Evolutionary conservation across 2,329 filamentous ascomycete genomes (phyloP).

Genomic region (Ophiosphaerella herpotricha): DNA sequence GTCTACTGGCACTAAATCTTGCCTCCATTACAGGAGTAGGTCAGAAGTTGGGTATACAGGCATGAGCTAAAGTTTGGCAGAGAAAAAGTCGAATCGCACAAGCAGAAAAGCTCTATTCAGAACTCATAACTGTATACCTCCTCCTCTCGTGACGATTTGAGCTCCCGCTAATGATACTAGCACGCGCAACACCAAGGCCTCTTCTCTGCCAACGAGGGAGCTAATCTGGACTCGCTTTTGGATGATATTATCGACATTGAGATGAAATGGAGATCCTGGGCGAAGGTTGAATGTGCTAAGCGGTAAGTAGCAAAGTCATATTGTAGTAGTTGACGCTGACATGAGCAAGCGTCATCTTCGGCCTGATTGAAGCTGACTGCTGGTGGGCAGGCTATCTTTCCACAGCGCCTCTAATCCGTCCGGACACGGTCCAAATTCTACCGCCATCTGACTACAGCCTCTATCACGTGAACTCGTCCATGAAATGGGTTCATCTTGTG

Average conservation of each 20-base stretch:
- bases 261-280: constrained; percentile 58
- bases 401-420: constrained; percentile 52
- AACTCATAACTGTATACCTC: constrained; percentile 50
- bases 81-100: constrained; percentile 52
- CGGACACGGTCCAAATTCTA: constrained; percentile 53
- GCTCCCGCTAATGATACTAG: constrained; percentile 25
- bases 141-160: neutral
- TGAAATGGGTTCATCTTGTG: constrained; percentile 39
- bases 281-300: constrained; percentile 57
- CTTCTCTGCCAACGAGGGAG: constrained; percentile 53
- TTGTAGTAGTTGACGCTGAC: constrained; percentile 7
- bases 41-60: neutral
- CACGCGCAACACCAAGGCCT: constrained; percentile 57
- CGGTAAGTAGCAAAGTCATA: constrained; percentile 27
- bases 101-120: constrained; percentile 57
- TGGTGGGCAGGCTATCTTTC: constrained; percentile 56
- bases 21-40: constrained; percentile 56
- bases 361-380: constrained; percentile 53
- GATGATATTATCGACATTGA: constrained; percentile 53
- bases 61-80: constrained; percentile 21
- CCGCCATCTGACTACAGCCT: constrained; percentile 53
- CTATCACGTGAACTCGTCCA: constrained; percentile 48
- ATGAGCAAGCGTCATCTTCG: constrained; percentile 48
- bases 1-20: constrained; percentile 54
- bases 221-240: constrained; percentile 46